Percentiles rank a stretch among this genome's conserved stretches.
These are phyloP conservation scores for Noccaea caerulescens DNA, from an alignment of 345 rosid species.

Conservation along the genomic window DNA sequence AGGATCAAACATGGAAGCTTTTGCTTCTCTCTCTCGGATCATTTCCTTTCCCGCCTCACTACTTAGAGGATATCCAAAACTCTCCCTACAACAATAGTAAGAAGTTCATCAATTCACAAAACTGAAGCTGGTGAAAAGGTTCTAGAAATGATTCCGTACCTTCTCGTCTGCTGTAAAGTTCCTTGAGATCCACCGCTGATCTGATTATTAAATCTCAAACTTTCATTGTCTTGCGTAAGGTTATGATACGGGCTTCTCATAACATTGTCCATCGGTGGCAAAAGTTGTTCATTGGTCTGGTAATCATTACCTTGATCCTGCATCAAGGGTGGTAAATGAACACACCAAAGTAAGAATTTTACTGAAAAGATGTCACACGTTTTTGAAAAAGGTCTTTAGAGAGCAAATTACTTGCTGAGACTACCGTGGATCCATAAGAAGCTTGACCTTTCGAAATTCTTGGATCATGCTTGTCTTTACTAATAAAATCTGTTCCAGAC, in stretches of 20 bases:
- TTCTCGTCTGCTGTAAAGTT: constrained; percentile 33
- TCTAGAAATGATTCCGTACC: constrained; percentile 23
- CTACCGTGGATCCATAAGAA: constrained; percentile 49
- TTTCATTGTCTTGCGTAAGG: constrained; percentile 27
- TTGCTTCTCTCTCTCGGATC: constrained; percentile 39
- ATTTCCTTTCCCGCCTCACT: constrained; percentile 42
- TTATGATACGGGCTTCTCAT: constrained; percentile 40
- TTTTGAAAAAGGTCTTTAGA: constrained; percentile 20
- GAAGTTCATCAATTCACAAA: background rate
- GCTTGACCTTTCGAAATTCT: constrained; percentile 41
- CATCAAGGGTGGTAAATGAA: constrained; percentile 22
- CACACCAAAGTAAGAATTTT: constrained; percentile 23
- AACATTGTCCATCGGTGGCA: constrained; percentile 41
- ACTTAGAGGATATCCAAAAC: constrained; percentile 36
- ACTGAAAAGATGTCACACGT: constrained; percentile 6
- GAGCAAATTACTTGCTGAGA: constrained; percentile 51
- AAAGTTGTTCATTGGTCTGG: constrained; percentile 37
- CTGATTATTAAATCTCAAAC: constrained; percentile 40
- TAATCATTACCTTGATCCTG: constrained; percentile 44
- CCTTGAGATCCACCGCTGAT: constrained; percentile 33
- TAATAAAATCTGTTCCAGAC: constrained; percentile 44
- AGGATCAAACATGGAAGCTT: constrained; percentile 44
- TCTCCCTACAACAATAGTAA: constrained; percentile 33
- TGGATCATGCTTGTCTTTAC: constrained; percentile 46
- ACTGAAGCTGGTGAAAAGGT: background rate